Evolutionary conservation across 2,329 filamentous ascomycete species (phyloP).

Genomic region (Gnomoniopsis sp.): DNA sequence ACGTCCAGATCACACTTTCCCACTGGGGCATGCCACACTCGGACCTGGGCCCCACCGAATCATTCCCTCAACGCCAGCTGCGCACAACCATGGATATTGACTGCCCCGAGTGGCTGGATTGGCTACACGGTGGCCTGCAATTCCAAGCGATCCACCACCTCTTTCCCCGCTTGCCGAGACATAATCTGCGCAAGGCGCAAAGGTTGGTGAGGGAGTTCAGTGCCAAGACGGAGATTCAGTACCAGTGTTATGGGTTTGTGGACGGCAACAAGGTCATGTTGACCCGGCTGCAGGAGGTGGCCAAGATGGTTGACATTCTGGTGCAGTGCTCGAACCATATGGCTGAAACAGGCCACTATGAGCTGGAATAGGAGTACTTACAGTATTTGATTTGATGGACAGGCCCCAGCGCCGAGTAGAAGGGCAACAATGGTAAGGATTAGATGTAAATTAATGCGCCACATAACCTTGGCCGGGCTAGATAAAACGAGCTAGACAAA

Average conservation of each 20-base stretch:
- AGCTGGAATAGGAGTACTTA: constrained; percentile 6
- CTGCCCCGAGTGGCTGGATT: constrained; percentile 69
- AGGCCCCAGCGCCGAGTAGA: too few species aligned
- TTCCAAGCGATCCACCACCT: constrained; percentile 71
- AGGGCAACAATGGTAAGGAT: too few species aligned
- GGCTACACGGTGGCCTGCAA: constrained; percentile 68
- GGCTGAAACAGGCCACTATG: constrained; percentile 37
- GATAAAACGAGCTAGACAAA: too few species aligned
- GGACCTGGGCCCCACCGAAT: constrained; percentile 61
- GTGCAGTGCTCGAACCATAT: constrained; percentile 53
- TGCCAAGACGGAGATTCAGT: constrained; percentile 12
- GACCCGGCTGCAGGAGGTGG: constrained; percentile 51
- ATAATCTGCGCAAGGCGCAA: constrained; percentile 63
- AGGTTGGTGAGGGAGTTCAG: constrained; percentile 60
- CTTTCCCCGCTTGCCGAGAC: constrained; percentile 64
- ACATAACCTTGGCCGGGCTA: too few species aligned
- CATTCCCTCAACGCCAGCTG: constrained; percentile 66
- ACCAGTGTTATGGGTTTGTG: constrained; percentile 14
- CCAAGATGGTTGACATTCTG: constrained; percentile 57
- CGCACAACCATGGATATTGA: constrained; percentile 73
- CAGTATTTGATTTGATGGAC: too few species aligned
- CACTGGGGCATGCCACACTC: constrained; percentile 71
- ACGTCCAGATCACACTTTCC: constrained; percentile 69
- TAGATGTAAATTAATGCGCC: too few species aligned
- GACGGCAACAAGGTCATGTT: constrained; percentile 29